These are phyloP conservation scores for Phtheirospermum japonicum DNA, from an alignment of 257 asterid genomes.

Conservation along the genomic window DNA sequence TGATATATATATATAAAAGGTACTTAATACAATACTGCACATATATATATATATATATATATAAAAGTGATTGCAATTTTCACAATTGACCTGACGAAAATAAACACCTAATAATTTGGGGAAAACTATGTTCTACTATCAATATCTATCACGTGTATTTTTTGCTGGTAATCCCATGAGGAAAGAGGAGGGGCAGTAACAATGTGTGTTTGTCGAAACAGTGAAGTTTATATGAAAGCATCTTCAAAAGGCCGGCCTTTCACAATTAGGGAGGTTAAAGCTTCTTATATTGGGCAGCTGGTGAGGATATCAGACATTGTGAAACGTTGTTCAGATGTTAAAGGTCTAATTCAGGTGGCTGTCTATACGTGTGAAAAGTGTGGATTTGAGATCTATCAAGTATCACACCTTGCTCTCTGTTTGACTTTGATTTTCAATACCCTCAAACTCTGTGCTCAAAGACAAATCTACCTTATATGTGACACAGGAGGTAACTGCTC, in stretches of 20 bases:
- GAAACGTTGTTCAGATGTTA: conserved; percentile 93
- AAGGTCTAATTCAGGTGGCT: conserved; percentile 96
- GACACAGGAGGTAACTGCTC: conserved; percentile 87
- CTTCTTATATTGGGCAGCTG: conserved; percentile 95
- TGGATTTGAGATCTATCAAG: conserved; percentile 97
- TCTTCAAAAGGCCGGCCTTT: too few species aligned
- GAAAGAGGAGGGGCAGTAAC: conserved; percentile 1
- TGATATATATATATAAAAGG: too few species aligned
- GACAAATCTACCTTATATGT: conserved; percentile 4
- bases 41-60: neutral
- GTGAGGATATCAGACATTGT: conserved; percentile 90
- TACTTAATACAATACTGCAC: too few species aligned
- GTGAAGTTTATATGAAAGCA: too few species aligned
- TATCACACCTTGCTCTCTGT: conserved; percentile 25
- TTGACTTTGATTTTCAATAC: conserved; percentile 8
- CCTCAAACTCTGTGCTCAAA: conserved; percentile 5
- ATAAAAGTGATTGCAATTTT: neutral
- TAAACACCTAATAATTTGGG: too few species aligned
- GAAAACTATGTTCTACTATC: too few species aligned
- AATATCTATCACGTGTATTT: too few species aligned
- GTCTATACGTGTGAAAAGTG: too few species aligned
- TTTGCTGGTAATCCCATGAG: conserved; percentile 13
- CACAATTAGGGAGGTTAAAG: too few species aligned
- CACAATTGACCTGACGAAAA: neutral
- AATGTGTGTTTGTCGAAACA: too few species aligned